Conservation (phyloP, 176 grass and related monocot genomes). For the Miscanthus lutarioriparius region DNA sequence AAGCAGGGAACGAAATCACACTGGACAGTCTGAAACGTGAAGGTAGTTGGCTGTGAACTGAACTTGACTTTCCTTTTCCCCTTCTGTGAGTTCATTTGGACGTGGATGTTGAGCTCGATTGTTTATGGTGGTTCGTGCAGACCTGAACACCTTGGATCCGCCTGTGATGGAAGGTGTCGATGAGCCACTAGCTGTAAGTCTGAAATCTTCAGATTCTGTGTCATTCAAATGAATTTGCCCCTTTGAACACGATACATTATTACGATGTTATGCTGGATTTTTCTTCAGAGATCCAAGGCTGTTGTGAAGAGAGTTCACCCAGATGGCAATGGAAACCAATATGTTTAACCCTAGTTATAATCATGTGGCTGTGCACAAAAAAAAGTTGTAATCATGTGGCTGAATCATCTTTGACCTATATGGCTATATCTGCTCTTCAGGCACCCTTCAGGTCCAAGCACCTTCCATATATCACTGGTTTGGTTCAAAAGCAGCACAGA, state of each 20-base stretch:
- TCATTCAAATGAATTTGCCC: background rate
- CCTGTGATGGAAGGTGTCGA: slow-evolving; percentile 89
- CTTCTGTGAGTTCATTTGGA: background rate
- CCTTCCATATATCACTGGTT: slow-evolving; percentile 76
- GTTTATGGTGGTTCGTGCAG: slow-evolving; percentile 15
- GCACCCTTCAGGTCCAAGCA: slow-evolving; percentile 43
- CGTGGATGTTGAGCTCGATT: background rate
- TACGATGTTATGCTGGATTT: slow-evolving; percentile 17
- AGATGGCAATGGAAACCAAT: slow-evolving; percentile 59
- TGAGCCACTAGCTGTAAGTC: slow-evolving; percentile 65
- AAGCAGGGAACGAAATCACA: slow-evolving; percentile 75
- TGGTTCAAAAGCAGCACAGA: slow-evolving; percentile 82
- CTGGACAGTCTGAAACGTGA: slow-evolving; percentile 57
- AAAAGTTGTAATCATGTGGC: background rate
- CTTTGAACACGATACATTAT: background rate
- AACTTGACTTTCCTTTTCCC: background rate
- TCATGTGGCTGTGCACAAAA: background rate
- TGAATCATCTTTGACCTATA: background rate
- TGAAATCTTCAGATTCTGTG: background rate
- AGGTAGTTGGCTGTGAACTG: slow-evolving; percentile 42
- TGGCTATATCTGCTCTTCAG: slow-evolving; percentile 12
- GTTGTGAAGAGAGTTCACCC: slow-evolving; percentile 57
- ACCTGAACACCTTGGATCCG: slow-evolving; percentile 57
- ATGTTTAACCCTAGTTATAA: background rate
- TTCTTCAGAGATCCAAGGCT: slow-evolving; percentile 69